Conservation (phyloP, 1,284 basidiomycete genomes). For the Stereum hirsutum region DNA sequence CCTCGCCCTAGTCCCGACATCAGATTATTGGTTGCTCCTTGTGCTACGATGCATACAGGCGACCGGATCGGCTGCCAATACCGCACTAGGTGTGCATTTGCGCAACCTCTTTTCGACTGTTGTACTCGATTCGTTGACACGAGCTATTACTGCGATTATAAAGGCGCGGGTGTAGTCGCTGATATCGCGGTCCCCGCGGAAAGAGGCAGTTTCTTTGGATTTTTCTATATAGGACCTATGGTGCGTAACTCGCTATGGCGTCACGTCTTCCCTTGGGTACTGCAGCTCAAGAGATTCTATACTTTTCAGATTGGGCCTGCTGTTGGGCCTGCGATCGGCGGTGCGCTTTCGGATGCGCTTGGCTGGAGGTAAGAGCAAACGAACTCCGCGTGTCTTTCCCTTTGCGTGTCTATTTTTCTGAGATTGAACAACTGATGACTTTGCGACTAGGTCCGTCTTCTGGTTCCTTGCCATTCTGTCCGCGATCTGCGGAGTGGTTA, state of each 20-base stretch:
- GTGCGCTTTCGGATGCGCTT: slow-evolving; percentile 42
- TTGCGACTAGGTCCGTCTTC: slow-evolving; percentile 52
- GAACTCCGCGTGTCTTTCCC: too few relatives aligned
- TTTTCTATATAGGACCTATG: slow-evolving; percentile 27
- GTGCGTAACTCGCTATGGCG: slow-evolving; percentile 15
- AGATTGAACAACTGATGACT: background rate
- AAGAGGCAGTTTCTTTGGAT: slow-evolving; percentile 28
- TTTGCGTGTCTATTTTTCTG: background rate
- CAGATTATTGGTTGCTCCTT: slow-evolving; percentile 37
- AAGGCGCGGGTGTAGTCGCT: slow-evolving; percentile 28
- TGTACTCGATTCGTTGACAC: too few relatives aligned
- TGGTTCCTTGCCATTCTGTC: slow-evolving; percentile 69
- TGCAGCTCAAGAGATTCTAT: too few relatives aligned
- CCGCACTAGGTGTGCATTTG: slow-evolving; percentile 30
- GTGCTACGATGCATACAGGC: slow-evolving; percentile 37
- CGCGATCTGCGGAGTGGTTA: slow-evolving; percentile 38
- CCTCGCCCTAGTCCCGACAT: slow-evolving; percentile 33
- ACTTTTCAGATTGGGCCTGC: slow-evolving; percentile 25
- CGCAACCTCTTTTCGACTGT: too few relatives aligned
- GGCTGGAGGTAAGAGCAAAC: slow-evolving; percentile 51
- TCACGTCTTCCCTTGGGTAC: too few relatives aligned
- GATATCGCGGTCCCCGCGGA: slow-evolving; percentile 28
- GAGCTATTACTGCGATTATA: too few relatives aligned
- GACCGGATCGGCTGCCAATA: slow-evolving; percentile 33
- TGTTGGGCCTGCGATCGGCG: slow-evolving; percentile 43